phyloP scores from a whole-genome alignment of 139 green algal genomes.

The Micractinium sp. region DNA sequence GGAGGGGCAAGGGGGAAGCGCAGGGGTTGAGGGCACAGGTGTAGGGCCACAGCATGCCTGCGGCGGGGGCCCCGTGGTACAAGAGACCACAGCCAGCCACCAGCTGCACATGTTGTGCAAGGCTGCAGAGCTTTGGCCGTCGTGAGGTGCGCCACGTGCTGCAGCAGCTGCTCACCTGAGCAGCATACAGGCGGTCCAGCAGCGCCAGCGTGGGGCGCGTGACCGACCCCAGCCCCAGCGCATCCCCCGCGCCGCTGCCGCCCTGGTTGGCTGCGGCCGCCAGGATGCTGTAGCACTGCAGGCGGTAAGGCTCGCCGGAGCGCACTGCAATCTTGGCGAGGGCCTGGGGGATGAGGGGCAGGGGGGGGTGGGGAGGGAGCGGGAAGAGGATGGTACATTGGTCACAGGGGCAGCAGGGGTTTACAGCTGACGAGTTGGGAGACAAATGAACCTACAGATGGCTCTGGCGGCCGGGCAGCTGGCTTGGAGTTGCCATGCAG shows the following conservation, averaged over 20 bases:
- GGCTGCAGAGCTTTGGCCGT: no score
- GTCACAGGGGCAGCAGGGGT: no score
- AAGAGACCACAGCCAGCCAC: not conserved
- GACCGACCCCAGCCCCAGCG: slow-evolving; percentile 37
- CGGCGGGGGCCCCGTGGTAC: no score
- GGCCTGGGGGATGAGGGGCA: slow-evolving; percentile 35
- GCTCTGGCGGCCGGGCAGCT: no score
- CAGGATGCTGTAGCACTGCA: slow-evolving; percentile 84
- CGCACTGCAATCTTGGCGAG: slow-evolving; percentile 77
- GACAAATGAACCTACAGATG: no score
- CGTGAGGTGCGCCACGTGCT: no score
- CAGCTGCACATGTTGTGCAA: not conserved
- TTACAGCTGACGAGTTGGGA: no score
- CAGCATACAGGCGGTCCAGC: slow-evolving; percentile 79
- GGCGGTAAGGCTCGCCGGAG: slow-evolving; percentile 81
- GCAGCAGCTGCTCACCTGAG: slow-evolving; percentile 43
- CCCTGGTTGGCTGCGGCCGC: not conserved
- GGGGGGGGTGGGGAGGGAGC: not conserved
- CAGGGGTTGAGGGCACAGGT: not conserved
- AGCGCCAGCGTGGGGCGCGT: slow-evolving; percentile 14
- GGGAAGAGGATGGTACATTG: not conserved
- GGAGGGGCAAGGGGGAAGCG: not conserved
- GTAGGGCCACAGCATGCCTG: not conserved
- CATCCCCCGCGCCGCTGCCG: slow-evolving; percentile 27
- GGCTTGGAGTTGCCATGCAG: no score